Percentiles rank a stretch among this genome's conserved stretches.
Evolutionary conservation across 805 yeast genomes (phyloP).

Genomic region (Ogataea thermomethanolica): DNA sequence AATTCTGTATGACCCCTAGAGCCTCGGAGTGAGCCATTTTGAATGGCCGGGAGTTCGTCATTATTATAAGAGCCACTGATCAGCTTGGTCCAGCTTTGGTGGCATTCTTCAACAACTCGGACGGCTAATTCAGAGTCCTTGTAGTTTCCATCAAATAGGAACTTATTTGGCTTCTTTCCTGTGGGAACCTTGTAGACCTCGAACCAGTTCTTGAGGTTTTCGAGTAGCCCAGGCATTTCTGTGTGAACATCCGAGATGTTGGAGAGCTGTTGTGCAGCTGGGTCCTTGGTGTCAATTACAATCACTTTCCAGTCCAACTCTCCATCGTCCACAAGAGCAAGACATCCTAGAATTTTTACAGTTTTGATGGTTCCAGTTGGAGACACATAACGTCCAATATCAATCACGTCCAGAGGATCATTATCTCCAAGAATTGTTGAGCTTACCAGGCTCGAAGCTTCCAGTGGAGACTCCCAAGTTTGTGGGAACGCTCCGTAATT

Average conservation of each 20-base stretch:
- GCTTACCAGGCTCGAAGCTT: conserved; percentile 38
- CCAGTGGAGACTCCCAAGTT: conserved; percentile 96
- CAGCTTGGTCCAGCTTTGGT: conserved; percentile 62
- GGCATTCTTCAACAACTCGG: conserved; percentile 58
- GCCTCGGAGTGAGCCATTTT: conserved; percentile 36
- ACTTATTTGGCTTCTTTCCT: conserved; percentile 71
- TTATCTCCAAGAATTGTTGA: conserved; percentile 69
- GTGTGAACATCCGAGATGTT: conserved; percentile 65
- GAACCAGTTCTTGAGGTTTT: conserved; percentile 74
- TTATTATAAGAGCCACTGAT: conserved; percentile 40
- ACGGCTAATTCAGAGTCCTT: conserved; percentile 56
- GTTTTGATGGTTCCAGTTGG: conserved; percentile 51
- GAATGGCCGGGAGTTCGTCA: conserved; percentile 33
- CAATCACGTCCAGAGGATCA: conserved; percentile 94
- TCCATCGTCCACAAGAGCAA: conserved; percentile 86
- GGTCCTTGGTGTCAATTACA: conserved; percentile 65
- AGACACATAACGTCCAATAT: conserved; percentile 60
- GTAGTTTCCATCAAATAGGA: conserved; percentile 72
- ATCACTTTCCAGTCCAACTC: conserved; percentile 95
- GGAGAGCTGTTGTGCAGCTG: conserved; percentile 55
- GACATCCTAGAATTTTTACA: conserved; percentile 69
- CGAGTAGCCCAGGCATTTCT: conserved; percentile 66
- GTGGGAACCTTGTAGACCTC: conserved; percentile 79
- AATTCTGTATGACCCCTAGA: conserved; percentile 29
- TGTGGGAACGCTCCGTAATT: conserved; percentile 89